Evolutionary conservation across 306 rosid species (phyloP).

Genomic region (Vachellia pachyceras): DNA sequence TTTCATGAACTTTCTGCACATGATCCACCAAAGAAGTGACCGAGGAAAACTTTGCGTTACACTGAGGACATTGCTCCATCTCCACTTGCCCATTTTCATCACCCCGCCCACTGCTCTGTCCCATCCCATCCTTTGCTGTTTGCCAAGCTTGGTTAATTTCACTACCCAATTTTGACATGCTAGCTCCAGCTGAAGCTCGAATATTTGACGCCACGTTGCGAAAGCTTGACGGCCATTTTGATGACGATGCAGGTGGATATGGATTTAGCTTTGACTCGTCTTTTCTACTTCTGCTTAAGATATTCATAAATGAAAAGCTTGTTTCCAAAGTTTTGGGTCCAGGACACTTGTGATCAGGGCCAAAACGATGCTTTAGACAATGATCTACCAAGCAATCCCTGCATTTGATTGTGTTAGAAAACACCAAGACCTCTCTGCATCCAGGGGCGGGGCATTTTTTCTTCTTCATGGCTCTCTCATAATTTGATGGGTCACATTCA

Average conservation of each 20-base stretch:
- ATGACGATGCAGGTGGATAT: conserved; percentile 45
- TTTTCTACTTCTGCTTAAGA: conserved; percentile 55
- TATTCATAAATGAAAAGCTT: conserved; percentile 57
- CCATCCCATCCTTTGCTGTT: conserved; percentile 41
- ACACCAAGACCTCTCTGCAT: conserved; percentile 67
- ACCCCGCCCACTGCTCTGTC: conserved; percentile 52
- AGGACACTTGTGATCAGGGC: conserved; percentile 73
- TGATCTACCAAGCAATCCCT: conserved; percentile 71
- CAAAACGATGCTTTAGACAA: conserved; percentile 82
- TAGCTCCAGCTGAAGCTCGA: conserved; percentile 68
- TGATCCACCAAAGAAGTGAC: conserved; percentile 68
- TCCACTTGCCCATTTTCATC: conserved; percentile 38
- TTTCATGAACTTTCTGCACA: conserved; percentile 72
- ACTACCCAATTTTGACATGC: conserved; percentile 60
- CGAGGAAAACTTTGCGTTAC: conserved; percentile 64
- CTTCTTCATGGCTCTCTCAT: conserved; percentile 69
- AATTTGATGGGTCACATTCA: conserved; percentile 80
- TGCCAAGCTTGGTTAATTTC: conserved; percentile 67
- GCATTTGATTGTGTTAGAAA: conserved; percentile 85
- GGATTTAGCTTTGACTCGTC: conserved; percentile 48
- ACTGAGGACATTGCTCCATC: conserved; percentile 72
- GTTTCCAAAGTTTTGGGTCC: conserved; percentile 63
- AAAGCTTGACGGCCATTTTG: conserved; percentile 61
- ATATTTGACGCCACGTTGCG: conserved; percentile 66
- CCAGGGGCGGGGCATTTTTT: conserved; percentile 68